Conservation (phyloP, 2,329 filamentous ascomycete genomes). For the Huntiella omanensis region DNA sequence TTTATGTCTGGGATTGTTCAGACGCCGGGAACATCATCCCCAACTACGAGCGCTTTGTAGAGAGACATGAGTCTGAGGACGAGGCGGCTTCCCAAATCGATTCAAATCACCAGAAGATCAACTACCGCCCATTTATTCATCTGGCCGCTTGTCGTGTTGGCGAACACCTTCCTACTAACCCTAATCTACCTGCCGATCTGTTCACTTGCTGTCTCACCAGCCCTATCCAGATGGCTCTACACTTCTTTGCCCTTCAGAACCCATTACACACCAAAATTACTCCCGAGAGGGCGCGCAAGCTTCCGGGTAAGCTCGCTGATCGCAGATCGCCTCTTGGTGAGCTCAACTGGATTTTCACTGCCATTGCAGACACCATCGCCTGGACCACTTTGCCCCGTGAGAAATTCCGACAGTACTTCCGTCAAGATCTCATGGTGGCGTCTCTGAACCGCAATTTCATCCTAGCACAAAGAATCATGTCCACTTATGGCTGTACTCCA, state of each 20-base stretch:
- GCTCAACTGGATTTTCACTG: conserved; percentile 98
- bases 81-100: conserved; percentile 57
- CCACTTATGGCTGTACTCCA: conserved; percentile 85
- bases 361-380: conserved; percentile 95
- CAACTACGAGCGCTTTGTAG: conserved; percentile 85
- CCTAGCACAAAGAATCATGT: conserved; percentile 87
- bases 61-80: conserved; percentile 87
- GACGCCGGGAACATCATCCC: conserved; percentile 88
- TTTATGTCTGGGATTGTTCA: conserved; percentile 96
- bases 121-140: conserved; percentile 56
- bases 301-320: conserved; percentile 83
- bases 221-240: conserved; percentile 90
- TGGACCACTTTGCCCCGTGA: conserved; percentile 88
- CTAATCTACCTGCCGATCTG: conserved; percentile 76
- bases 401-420: conserved; percentile 89
- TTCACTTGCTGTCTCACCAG: conserved; percentile 94
- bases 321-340: conserved; percentile 85
- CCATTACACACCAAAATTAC: conserved; percentile 50
- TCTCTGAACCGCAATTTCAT: conserved; percentile 93
- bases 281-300: conserved; percentile 67
- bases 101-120: conserved; percentile 65
- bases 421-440: conserved; percentile 97
- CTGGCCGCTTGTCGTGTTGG: conserved; percentile 78
- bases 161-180: conserved; percentile 89
- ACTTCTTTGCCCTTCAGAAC: conserved; percentile 92